phyloP scores from a whole-genome alignment of 371 early-diverging fungal species.

The Apophysomyces sp. region DNA sequence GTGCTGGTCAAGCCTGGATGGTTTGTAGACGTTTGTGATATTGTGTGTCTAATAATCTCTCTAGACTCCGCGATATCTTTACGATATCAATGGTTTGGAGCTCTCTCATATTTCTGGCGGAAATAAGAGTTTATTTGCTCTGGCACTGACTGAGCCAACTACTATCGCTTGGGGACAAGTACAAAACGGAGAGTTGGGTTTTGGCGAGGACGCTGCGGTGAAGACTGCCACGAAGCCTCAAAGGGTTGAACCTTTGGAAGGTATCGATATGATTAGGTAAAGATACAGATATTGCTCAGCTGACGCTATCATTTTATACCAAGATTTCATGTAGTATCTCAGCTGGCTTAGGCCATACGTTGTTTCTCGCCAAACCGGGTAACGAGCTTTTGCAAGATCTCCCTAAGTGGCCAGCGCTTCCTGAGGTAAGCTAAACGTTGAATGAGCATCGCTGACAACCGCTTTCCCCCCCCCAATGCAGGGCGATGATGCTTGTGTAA shows the following conservation, averaged over 20 bases:
- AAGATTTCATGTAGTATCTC: constrained; percentile 19
- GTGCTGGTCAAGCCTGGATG: constrained; percentile 52
- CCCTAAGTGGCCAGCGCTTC: constrained; percentile 39
- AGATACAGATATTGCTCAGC: not conserved
- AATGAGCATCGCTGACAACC: not conserved
- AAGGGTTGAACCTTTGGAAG: constrained; percentile 41
- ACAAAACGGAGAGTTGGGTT: constrained; percentile 37
- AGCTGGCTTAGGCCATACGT: constrained; percentile 37
- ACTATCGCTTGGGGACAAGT: constrained; percentile 50
- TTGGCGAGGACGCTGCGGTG: constrained; percentile 32
- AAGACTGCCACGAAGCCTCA: constrained; percentile 41
- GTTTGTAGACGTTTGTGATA: not conserved
- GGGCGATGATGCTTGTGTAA: constrained; percentile 43
- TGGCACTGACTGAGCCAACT: constrained; percentile 25
- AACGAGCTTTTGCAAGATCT: constrained; percentile 40
- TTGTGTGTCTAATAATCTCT: not conserved
- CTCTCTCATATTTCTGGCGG: constrained; percentile 35
- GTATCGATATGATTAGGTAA: constrained; percentile 26
- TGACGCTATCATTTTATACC: not conserved
- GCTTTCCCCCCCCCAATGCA: constrained; percentile 5
- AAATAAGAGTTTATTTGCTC: constrained; percentile 32
- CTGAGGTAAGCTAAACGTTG: constrained; percentile 7
- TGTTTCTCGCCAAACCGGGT: constrained; percentile 38
- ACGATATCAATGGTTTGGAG: constrained; percentile 44
- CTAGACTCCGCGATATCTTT: constrained; percentile 32